Evolutionary conservation across 257 asterid genomes (phyloP).

Genomic region (Nicotiana tabacum): DNA sequence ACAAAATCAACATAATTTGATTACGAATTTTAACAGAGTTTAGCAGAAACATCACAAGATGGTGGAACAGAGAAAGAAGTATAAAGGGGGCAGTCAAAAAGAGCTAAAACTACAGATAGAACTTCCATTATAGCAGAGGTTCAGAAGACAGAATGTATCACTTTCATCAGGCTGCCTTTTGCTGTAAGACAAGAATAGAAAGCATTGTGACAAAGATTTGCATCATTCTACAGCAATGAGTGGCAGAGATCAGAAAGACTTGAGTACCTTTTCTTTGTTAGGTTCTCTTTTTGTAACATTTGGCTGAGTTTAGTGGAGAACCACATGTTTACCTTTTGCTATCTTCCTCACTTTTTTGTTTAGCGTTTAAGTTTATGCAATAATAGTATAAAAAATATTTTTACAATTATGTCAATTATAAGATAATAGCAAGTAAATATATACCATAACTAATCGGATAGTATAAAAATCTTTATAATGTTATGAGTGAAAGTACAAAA

Average conservation of each 20-base stretch:
- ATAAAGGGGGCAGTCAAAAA: not conserved
- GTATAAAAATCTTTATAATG: no score
- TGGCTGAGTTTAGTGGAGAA: not conserved
- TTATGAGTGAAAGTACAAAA: no score
- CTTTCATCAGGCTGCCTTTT: not conserved
- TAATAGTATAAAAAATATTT: no score
- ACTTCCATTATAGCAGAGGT: not conserved
- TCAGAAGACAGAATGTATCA: not conserved
- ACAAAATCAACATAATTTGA: not conserved
- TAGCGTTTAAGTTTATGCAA: not conserved
- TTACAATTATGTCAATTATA: not conserved
- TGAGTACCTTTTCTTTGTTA: not conserved
- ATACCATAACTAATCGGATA: not conserved
- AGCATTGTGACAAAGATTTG: not conserved
- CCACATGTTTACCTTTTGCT: not conserved
- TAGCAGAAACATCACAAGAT: not conserved
- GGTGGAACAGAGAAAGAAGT: not conserved
- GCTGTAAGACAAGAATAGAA: not conserved
- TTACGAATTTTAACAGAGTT: not conserved
- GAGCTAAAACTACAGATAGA: not conserved
- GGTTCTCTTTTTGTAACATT: not conserved
- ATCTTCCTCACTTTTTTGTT: not conserved
- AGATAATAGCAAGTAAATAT: not conserved
- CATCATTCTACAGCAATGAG: not conserved
- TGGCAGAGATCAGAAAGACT: not conserved